Percentiles rank a stretch among this genome's conserved stretches.
phyloP scores from a whole-genome alignment of 1,284 basidiomycete species.

The Lentinula novae-zelandiae region DNA sequence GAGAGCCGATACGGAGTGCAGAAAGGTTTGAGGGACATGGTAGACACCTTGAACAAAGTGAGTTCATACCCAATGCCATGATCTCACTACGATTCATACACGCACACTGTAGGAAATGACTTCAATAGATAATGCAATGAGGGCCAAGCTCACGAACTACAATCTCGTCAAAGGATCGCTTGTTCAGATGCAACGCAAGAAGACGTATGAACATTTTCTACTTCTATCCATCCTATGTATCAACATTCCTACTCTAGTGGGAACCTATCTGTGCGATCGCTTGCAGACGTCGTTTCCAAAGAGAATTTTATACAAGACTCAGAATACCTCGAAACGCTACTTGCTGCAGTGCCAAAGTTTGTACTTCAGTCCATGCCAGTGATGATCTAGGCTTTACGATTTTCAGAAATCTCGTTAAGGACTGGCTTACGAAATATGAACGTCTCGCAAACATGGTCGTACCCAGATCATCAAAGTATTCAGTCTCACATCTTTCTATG shows the following conservation, averaged over 20 bases:
- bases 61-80: constrained; percentile 29
- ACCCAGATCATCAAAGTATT: constrained; percentile 87
- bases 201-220: constrained; percentile 57
- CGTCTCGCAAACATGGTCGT: constrained; percentile 88
- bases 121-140: constrained; percentile 87
- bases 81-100: constrained; percentile 2
- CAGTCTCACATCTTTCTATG: constrained; percentile 18
- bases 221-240: background rate
- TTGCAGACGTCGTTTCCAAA: constrained; percentile 83
- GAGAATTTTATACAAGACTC: constrained; percentile 84
- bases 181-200: constrained; percentile 93
- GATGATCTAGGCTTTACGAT: constrained; percentile 10
- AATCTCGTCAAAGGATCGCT: constrained; percentile 93
- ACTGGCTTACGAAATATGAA: constrained; percentile 92
- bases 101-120: constrained; percentile 68
- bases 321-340: constrained; percentile 90
- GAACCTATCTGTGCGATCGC: constrained; percentile 86
- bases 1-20: constrained; percentile 83
- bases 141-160: constrained; percentile 88
- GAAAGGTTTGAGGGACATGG: constrained; percentile 74
- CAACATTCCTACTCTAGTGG: constrained; percentile 53
- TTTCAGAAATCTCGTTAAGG: constrained; percentile 74
- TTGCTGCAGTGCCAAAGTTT: constrained; percentile 96
- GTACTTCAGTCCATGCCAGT: constrained; percentile 31
- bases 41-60: constrained; percentile 82